Conservation (phyloP, 2,329 filamentous ascomycete genomes). For the Coniella vitis region DNA sequence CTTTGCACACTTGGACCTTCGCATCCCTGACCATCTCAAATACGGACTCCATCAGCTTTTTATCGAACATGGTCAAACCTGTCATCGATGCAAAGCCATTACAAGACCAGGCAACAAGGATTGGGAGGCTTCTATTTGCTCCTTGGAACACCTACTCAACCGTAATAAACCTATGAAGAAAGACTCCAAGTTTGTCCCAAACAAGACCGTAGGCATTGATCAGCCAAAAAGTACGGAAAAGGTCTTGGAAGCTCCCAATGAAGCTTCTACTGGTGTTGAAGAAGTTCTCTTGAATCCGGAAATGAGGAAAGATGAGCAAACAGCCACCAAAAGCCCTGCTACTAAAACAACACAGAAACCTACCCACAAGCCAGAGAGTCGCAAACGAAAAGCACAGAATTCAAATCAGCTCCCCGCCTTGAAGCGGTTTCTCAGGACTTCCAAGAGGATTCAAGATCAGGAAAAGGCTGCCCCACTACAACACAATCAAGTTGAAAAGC, state of each 20-base stretch:
- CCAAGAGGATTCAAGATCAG: too few species aligned
- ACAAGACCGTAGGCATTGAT: not conserved
- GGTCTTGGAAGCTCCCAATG: not conserved
- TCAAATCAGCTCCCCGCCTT: too few species aligned
- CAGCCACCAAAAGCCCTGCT: too few species aligned
- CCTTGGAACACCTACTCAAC: conserved; percentile 34
- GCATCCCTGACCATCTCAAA: conserved; percentile 45
- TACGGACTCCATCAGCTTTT: conserved; percentile 50
- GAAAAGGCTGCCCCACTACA: too few species aligned
- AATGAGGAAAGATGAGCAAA: too few species aligned
- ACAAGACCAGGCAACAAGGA: conserved; percentile 54
- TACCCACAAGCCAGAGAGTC: too few species aligned
- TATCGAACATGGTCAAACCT: conserved; percentile 45
- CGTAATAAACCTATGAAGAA: not conserved
- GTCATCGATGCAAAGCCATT: conserved; percentile 37
- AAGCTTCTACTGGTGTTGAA: too few species aligned
- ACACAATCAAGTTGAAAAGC: too few species aligned
- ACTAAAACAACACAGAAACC: too few species aligned
- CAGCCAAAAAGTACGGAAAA: not conserved
- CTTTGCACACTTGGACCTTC: conserved; percentile 46
- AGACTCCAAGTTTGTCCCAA: not conserved
- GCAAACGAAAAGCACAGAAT: too few species aligned
- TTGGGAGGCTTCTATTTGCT: conserved; percentile 49
- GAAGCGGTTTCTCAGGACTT: too few species aligned
- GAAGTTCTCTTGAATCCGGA: too few species aligned